Conservation (phyloP, 306 rosid genomes). For the Lathyrus oleraceus region DNA sequence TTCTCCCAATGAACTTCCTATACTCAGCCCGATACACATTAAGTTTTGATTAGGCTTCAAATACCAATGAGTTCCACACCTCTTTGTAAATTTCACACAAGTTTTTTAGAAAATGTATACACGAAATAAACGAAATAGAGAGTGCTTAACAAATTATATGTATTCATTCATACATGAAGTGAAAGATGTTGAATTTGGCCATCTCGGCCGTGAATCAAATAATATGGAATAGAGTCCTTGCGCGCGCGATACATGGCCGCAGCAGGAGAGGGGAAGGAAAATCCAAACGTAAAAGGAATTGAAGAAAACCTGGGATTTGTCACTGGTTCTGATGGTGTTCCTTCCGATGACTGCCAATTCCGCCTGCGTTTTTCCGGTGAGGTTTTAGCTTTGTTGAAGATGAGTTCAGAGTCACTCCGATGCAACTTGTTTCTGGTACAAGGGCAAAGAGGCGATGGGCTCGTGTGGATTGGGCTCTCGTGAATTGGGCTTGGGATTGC, state of each 20-base stretch:
- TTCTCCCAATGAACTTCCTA: constrained; percentile 31
- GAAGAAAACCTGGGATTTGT: background rate
- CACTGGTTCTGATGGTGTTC: background rate
- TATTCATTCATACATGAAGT: background rate
- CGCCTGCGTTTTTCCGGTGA: background rate
- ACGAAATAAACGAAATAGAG: background rate
- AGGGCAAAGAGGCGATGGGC: too few relatives aligned
- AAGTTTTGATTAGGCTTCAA: background rate
- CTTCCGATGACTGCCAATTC: background rate
- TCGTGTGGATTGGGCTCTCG: too few relatives aligned
- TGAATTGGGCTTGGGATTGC: too few relatives aligned
- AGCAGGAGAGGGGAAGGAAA: background rate
- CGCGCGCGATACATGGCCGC: background rate
- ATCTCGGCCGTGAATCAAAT: too few relatives aligned
- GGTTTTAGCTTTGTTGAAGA: background rate
- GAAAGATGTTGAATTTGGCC: background rate
- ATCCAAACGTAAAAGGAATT: background rate
- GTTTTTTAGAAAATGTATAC: background rate
- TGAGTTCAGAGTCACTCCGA: background rate
- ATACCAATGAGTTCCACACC: background rate
- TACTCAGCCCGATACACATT: background rate
- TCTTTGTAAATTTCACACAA: background rate
- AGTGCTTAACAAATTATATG: background rate
- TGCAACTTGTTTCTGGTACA: too few relatives aligned
- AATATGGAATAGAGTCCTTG: too few relatives aligned